Conservation (phyloP, 2,329 filamentous ascomycete species). For the Clarireedia hainanense region DNA sequence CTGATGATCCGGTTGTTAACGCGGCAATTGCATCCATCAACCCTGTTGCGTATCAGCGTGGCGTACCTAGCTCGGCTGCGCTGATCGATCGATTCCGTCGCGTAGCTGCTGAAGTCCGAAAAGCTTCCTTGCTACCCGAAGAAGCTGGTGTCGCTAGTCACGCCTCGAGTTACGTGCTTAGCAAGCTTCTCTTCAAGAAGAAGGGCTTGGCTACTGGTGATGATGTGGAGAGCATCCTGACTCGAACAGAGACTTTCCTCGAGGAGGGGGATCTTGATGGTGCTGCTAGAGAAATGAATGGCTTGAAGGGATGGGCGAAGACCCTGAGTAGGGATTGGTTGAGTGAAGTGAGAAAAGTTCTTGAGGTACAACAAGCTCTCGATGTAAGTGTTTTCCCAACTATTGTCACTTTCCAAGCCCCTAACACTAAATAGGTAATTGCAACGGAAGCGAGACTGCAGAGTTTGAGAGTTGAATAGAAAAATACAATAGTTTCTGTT, state of each 20-base stretch:
- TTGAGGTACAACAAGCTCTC: constrained; percentile 93
- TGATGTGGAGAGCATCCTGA: constrained; percentile 90
- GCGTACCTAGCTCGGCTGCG: constrained; percentile 74
- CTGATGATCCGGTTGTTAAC: constrained; percentile 76
- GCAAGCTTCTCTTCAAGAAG: constrained; percentile 96
- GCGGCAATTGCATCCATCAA: constrained; percentile 96
- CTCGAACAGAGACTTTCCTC: constrained; percentile 78
- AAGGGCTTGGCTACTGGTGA: constrained; percentile 72
- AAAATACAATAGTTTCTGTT: background rate
- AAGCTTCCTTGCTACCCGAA: constrained; percentile 85
- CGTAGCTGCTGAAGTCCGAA: constrained; percentile 85
- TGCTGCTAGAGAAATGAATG: constrained; percentile 92
- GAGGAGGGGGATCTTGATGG: constrained; percentile 90
- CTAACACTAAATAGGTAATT: constrained; percentile 57
- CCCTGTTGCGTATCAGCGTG: constrained; percentile 85
- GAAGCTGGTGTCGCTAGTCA: constrained; percentile 93
- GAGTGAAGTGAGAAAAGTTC: constrained; percentile 77
- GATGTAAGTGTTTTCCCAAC: constrained; percentile 60
- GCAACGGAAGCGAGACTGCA: constrained; percentile 83
- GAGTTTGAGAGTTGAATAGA: constrained; percentile 74
- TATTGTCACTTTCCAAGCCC: background rate
- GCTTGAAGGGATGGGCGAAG: constrained; percentile 87
- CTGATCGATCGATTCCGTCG: constrained; percentile 94
- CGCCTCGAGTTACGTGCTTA: constrained; percentile 80
- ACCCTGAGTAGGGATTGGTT: constrained; percentile 93